Evolutionary conservation across 2,329 filamentous ascomycete genomes (phyloP).

Genomic region (Domatiomyces catenatus): DNA sequence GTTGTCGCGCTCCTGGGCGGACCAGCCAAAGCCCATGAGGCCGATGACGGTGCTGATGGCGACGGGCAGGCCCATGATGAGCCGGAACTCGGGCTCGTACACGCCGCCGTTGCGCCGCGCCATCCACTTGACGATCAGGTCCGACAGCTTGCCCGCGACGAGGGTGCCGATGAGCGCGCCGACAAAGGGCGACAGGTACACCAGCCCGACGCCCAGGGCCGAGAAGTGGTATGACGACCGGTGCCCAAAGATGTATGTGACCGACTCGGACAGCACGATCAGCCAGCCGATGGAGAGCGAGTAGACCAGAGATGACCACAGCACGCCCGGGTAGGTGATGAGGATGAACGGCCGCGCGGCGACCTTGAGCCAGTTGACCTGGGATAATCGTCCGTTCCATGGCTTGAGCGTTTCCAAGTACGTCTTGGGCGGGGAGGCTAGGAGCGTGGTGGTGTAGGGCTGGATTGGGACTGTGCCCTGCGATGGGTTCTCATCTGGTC

Average conservation of each 20-base stretch:
- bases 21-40: conserved; percentile 95
- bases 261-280: conserved; percentile 80
- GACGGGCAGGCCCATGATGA: conserved; percentile 75
- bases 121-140: conserved; percentile 70
- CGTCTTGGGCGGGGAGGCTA: conserved; percentile 50
- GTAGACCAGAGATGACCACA: conserved; percentile 80
- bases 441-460: conserved; percentile 56
- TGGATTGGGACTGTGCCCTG: not conserved
- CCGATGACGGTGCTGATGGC: conserved; percentile 65
- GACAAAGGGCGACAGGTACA: conserved; percentile 82
- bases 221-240: conserved; percentile 61
- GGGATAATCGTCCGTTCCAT: conserved; percentile 62
- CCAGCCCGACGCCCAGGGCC: conserved; percentile 62
- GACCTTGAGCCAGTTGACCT: conserved; percentile 66
- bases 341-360: conserved; percentile 69
- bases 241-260: conserved; percentile 63
- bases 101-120: conserved; percentile 74
- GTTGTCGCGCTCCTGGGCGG: conserved; percentile 52
- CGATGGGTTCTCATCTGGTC: not conserved
- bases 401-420: conserved; percentile 60
- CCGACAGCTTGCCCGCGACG: conserved; percentile 75
- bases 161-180: conserved; percentile 82
- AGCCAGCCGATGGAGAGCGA: conserved; percentile 84
- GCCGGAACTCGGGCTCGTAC: conserved; percentile 85
- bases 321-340: conserved; percentile 70